These are phyloP conservation scores for Pythium aristosporum DNA, from an alignment of 352 stramenopile genomes.

Conservation along the genomic window DNA sequence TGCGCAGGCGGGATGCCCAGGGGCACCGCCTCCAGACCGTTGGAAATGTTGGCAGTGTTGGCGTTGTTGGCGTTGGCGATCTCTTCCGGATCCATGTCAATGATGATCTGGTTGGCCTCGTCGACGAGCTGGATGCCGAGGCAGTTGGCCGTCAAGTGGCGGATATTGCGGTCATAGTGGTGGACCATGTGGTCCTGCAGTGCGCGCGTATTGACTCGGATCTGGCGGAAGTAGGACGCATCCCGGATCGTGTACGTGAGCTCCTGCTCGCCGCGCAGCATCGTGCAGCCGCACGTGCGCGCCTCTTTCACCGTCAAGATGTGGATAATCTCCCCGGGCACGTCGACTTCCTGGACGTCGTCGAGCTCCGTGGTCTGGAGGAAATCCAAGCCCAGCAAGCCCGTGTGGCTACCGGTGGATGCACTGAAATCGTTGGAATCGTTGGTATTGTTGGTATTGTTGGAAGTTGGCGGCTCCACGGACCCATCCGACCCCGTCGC, in stretches of 20 bases:
- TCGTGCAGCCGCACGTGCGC: conserved; percentile 60
- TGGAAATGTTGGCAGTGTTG: no score
- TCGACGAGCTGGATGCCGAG: conserved; percentile 33
- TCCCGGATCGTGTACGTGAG: conserved; percentile 71
- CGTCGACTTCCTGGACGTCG: conserved; percentile 56
- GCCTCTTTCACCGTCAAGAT: conserved; percentile 57
- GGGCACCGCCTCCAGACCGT: background rate
- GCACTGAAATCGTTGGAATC: background rate
- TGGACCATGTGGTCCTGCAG: conserved; percentile 80
- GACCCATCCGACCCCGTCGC: background rate
- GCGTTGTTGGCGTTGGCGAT: background rate
- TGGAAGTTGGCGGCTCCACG: background rate
- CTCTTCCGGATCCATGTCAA: conserved; percentile 20
- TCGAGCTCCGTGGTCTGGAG: conserved; percentile 38
- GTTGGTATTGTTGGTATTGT: background rate
- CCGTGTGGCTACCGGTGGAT: conserved; percentile 12
- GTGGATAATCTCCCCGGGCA: conserved; percentile 71
- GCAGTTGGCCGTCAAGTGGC: conserved; percentile 52
- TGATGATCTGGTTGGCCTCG: conserved; percentile 16
- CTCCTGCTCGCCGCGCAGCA: conserved; percentile 64
- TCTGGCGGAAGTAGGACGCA: conserved; percentile 65
- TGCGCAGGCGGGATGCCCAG: background rate
- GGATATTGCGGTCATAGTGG: conserved; percentile 78
- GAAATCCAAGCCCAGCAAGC: conserved; percentile 34
- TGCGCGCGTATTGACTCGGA: conserved; percentile 58